These are phyloP conservation scores for Setomelanomma holmii DNA, from an alignment of 2,329 filamentous ascomycete species.

Conservation along the genomic window DNA sequence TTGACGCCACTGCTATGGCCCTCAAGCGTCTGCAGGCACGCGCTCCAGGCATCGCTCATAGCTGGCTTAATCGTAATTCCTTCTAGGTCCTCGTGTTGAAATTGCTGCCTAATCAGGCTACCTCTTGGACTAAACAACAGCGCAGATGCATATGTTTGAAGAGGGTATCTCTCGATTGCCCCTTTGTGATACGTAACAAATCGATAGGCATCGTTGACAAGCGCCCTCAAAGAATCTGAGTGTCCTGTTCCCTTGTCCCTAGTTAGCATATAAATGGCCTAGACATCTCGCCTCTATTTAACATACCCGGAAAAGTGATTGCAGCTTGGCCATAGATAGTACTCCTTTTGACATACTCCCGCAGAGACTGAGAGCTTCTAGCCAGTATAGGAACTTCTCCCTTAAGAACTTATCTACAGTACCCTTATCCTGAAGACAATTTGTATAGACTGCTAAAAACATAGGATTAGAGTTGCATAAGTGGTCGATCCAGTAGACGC, in stretches of 20 bases:
- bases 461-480: slow-evolving; percentile 23
- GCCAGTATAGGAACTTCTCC: slow-evolving; percentile 15
- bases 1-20: slow-evolving; percentile 15
- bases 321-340: slow-evolving; percentile 10
- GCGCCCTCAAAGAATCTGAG: neutral
- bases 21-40: slow-evolving; percentile 28
- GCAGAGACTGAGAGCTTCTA: slow-evolving; percentile 13
- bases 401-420: slow-evolving; percentile 8
- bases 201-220: slow-evolving; percentile 21
- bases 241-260: neutral
- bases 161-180: slow-evolving; percentile 24
- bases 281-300: neutral
- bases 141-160: slow-evolving; percentile 33
- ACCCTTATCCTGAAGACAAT: slow-evolving; percentile 3
- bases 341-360: slow-evolving; percentile 9
- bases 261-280: slow-evolving; percentile 3
- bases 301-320: slow-evolving; percentile 3
- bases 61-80: slow-evolving; percentile 15
- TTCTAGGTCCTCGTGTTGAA: slow-evolving; percentile 24
- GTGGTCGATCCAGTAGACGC: slow-evolving; percentile 46
- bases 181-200: slow-evolving; percentile 32
- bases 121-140: slow-evolving; percentile 27
- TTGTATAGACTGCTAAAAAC: neutral
- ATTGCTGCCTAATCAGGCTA: slow-evolving; percentile 19
- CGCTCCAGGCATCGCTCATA: slow-evolving; percentile 15